These are phyloP conservation scores for Aristolochia fimbriata DNA, from an alignment of 164 flowering plant genomes.

Conservation along the genomic window DNA sequence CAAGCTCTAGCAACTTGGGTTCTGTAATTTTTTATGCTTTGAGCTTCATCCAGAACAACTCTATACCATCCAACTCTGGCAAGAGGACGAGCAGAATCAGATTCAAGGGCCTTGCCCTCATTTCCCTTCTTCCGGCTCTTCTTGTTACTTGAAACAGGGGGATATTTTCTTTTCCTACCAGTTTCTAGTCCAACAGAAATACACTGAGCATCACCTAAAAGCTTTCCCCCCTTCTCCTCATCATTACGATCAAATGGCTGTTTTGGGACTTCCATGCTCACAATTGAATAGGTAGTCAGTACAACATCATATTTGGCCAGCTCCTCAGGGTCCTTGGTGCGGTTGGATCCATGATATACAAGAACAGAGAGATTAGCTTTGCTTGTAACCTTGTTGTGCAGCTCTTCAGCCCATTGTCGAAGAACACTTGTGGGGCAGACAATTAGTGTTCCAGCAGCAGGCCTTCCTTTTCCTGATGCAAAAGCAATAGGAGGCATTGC, in stretches of 20 bases:
- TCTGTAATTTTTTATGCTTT: conserved; percentile 90
- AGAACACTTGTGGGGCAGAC: conserved; percentile 97
- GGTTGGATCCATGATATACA: conserved; percentile 74
- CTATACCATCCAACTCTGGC: conserved; percentile 84
- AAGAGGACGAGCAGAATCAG: conserved; percentile 49
- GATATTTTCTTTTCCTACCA: conserved; percentile 45
- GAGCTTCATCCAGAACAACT: conserved; percentile 96
- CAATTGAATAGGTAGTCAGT: conserved; percentile 88
- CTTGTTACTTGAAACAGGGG: too few relatives aligned
- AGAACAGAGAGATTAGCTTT: conserved; percentile 59
- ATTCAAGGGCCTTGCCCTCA: conserved; percentile 15
- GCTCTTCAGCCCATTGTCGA: conserved; percentile 90
- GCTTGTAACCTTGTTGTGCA: conserved; percentile 70
- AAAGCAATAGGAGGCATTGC: neutral
- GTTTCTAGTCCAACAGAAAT: too few relatives aligned
- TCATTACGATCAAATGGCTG: conserved; percentile 81
- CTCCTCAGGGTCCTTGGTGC: conserved; percentile 73
- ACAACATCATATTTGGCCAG: conserved; percentile 89
- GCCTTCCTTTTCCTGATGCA: conserved; percentile 39
- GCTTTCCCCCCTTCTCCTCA: conserved; percentile 22
- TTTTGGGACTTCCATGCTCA: conserved; percentile 88
- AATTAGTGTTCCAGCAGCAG: conserved; percentile 85
- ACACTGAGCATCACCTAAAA: too few relatives aligned
- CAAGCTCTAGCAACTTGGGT: conserved; percentile 97
- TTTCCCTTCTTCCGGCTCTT: too few relatives aligned